phyloP scores from a whole-genome alignment of 2,329 filamentous ascomycete genomes.

The Talaromyces sp. region DNA sequence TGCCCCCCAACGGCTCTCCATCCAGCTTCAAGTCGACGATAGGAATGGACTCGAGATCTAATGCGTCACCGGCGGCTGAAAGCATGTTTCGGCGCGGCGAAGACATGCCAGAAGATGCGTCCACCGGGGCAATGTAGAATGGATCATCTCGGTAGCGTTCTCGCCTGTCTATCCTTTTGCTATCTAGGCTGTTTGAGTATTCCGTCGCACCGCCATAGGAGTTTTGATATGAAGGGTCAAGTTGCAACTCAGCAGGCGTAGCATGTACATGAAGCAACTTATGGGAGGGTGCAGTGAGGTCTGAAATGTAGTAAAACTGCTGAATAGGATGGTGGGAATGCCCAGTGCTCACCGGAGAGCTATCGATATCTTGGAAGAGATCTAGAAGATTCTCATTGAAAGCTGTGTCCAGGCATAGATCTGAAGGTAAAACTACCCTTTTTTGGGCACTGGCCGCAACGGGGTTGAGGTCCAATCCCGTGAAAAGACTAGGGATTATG shows the following conservation, averaged over 20 bases:
- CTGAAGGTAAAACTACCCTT: conserved; percentile 79
- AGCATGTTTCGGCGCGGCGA: conserved; percentile 80
- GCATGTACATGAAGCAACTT: conserved; percentile 23
- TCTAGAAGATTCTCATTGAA: conserved; percentile 75
- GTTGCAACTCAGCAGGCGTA: conserved; percentile 22
- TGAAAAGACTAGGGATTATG: conserved; percentile 85
- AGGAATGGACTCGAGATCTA: conserved; percentile 93
- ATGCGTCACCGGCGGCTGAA: conserved; percentile 71
- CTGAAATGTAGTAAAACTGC: conserved; percentile 44
- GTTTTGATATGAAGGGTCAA: conserved; percentile 42
- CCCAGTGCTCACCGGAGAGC: conserved; percentile 47
- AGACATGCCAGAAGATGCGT: conserved; percentile 61
- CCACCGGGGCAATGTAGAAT: conserved; percentile 76
- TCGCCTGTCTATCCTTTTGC: conserved; percentile 72
- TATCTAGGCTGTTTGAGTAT: conserved; percentile 73
- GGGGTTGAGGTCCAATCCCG: conserved; percentile 86
- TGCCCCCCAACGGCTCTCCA: conserved; percentile 39
- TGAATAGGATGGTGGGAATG: conserved; percentile 51
- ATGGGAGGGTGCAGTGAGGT: conserved; percentile 19
- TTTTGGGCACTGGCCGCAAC: conserved; percentile 80
- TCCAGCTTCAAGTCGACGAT: conserved; percentile 89
- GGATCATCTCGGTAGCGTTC: conserved; percentile 91
- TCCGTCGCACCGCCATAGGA: conserved; percentile 51
- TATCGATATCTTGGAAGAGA: conserved; percentile 64
- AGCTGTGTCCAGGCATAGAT: conserved; percentile 75